Base-by-base conservation (phyloP, 306 rosid genomes). In the Acacia acuminata region DNA sequence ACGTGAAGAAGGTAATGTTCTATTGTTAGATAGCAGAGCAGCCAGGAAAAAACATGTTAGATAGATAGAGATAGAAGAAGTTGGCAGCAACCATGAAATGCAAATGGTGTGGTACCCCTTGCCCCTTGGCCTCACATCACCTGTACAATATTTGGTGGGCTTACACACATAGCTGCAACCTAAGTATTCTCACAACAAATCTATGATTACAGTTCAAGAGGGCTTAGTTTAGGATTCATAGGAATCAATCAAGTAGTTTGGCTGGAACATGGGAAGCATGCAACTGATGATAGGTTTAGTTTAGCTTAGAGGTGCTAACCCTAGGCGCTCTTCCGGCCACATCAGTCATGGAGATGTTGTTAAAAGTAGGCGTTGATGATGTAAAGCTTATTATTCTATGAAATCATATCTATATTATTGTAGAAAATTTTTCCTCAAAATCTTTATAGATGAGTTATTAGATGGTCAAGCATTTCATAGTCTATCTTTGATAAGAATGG, bases 1-100 rank as follows among this genome's bases (percentile, higher is more conserved):
- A 95, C 77, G 99, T 95, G 63, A 95, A 95, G 91, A 93, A 98
- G 87, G 99, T 95, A 30, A 95, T 95, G 99, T 95, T 95, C 71
- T 95, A 95, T 67, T 95, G 99, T 84, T 95, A 90, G 81, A 30
- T 51, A 44, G 42, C 25, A 69, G 60, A 45, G 60, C 71, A 48
- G 85, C 71, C 51, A 45, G 73, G 65, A 65, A 47, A 76, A 64
- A 71, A n/a, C 66, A 47, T 77, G 67, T 45, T n/a, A 69, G 64
- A 79, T 63, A 30, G 82, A 55, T 71, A 71, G 65, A 53, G 72
- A 48, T 69, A 86, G 73, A 79, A 73, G 36, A 79, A 76, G 36
- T 61, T 83, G 69, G 69, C 68, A 79, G 77, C 88, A 76, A 71
- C 80, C 82, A 71, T 55, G 83, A 76, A 71, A 60, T 47, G 77